Evolutionary conservation across 2,329 filamentous ascomycete species (phyloP).

Genomic region (Polychaeton citri): DNA sequence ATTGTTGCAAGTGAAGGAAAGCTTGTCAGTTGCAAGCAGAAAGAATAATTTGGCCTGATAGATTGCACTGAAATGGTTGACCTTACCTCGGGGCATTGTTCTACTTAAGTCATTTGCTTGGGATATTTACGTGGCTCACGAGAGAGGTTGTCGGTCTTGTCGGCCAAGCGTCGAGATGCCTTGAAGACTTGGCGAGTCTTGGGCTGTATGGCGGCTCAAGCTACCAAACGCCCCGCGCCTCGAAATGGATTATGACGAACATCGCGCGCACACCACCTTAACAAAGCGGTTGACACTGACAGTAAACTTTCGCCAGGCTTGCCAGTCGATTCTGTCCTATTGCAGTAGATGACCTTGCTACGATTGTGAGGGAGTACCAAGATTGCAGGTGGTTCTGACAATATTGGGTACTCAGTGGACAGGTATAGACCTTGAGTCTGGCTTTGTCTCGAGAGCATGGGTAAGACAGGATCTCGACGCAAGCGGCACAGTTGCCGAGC

Average conservation of each 20-base stretch:
- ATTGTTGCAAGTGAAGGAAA: neutral
- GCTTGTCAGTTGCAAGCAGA: neutral
- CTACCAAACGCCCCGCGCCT: neutral
- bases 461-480: neutral
- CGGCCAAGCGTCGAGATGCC: neutral
- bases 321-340: no score
- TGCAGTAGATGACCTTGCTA: neutral
- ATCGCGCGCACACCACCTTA: neutral
- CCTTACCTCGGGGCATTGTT: neutral
- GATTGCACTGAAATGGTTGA: neutral
- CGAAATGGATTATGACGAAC: neutral
- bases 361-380: neutral
- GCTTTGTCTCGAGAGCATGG: neutral
- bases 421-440: neutral
- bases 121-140: neutral
- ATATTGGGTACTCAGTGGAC: no score
- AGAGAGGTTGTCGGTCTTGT: neutral
- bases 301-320: no score
- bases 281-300: no score
- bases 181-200: neutral
- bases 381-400: neutral
- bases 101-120: neutral
- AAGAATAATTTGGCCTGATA: neutral
- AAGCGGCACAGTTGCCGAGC: neutral
- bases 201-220: neutral